Evolutionary conservation across 2,329 filamentous ascomycete species (phyloP).

Genomic region (Fusarium mangiferae): DNA sequence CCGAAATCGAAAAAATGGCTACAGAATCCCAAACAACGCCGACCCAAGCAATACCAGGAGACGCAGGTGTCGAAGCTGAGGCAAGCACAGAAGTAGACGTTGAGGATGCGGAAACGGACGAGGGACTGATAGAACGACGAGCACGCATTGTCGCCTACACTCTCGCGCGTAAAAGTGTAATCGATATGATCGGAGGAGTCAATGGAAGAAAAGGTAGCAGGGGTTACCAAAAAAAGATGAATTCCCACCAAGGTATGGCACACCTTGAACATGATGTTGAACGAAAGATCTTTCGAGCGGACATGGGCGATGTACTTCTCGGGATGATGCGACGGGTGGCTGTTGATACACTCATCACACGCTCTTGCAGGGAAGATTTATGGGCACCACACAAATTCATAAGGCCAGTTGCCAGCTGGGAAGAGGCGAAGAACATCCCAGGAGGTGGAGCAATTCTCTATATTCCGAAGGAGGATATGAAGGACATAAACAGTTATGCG

Average conservation of each 20-base stretch:
- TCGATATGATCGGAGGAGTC: constrained; percentile 40
- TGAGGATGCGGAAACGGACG: neutral
- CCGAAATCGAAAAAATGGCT: neutral
- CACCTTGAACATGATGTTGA: neutral
- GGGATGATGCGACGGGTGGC: constrained; percentile 60
- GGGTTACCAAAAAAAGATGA: constrained; percentile 16
- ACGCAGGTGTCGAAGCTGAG: neutral
- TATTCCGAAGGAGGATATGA: constrained; percentile 42
- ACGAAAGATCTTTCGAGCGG: constrained; percentile 52
- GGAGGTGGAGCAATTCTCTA: constrained; percentile 60
- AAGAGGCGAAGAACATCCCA: constrained; percentile 52
- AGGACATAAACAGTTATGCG: constrained; percentile 53
- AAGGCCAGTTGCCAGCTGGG: constrained; percentile 55
- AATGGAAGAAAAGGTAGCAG: neutral
- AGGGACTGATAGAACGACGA: constrained; percentile 2
- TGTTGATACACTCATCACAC: constrained; percentile 55
- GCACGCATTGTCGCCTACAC: constrained; percentile 39
- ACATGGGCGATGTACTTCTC: constrained; percentile 67
- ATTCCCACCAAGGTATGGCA: constrained; percentile 44
- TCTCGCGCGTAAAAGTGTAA: constrained; percentile 44
- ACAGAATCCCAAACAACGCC: neutral
- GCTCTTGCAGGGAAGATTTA: constrained; percentile 14
- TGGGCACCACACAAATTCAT: constrained; percentile 51
- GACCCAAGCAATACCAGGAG: neutral
- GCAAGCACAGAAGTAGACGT: neutral